Evolutionary conservation across 1,284 basidiomycete genomes (phyloP), one percentile per base, ranked within the genome.

Genomic region (Pisolithus thermaeus): DNA sequence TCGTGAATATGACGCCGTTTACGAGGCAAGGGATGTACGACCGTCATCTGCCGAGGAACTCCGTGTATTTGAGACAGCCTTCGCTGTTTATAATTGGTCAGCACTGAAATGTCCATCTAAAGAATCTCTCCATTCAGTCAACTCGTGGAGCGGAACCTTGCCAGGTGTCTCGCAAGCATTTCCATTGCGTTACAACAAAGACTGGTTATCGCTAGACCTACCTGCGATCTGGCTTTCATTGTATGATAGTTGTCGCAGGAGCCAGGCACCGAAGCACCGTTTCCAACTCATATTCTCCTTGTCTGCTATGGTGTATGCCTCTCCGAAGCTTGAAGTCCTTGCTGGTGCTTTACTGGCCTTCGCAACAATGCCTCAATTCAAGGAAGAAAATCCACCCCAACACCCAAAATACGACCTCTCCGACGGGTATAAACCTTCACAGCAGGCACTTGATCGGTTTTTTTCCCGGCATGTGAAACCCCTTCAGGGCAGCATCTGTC

Each of bases 271-370:
- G 49, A 14, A 59, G 39, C 47, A 55, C 25, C 60, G 53, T 44
- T 65, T 58, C 22, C 54, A 57, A 7, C 30, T 75, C 14, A 51
- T 61, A 22, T 73, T 72, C 53, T 63, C 63, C 7, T 59, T 70
- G 3, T 55, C 69, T 8, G 60, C 64, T 1, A 59, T 71, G 56
- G 62, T 54, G 22, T 75, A 70, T 52, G 51, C 52, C 1, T 60
- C 57, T 1, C 11, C 53, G 0, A 3, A 52, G 0, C 37, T 54
- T 3, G 3, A 23, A 6, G 50, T 53, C 5, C 54, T 68, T 16
- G 58, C 71, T 6, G 60, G 61, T 0, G 54, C 59, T 3, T 54
- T 75, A 3, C 47, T 73, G 6, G 60, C 69, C 2, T 66, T 74
- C 51, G 68, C 66, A 0, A 48, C 22, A 1, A 39, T 45, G 22